Conservation (phyloP, 805 yeast species). For the Metschnikowia aberdeeniae region DNA sequence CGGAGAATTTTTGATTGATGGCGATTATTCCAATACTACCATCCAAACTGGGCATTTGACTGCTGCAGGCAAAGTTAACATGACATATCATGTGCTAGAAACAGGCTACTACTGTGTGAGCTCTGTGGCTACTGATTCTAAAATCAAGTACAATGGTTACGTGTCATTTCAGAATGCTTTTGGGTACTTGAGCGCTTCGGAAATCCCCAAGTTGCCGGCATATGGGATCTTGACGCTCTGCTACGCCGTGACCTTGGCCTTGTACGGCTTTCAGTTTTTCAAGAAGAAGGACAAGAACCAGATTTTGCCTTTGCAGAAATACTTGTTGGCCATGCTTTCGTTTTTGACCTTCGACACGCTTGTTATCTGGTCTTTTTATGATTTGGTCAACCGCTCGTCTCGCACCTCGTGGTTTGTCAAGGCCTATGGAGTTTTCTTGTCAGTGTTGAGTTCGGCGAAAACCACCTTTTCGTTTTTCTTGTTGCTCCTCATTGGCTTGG, state of each 20-base stretch:
- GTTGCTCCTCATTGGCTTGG: constrained; percentile 78
- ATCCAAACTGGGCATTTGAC: constrained; percentile 55
- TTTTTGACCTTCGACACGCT: constrained; percentile 82
- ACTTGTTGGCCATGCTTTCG: constrained; percentile 78
- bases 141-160: constrained; percentile 52
- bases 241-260: constrained; percentile 75
- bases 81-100: constrained; percentile 58
- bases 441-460: constrained; percentile 75
- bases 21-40: constrained; percentile 45
- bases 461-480: constrained; percentile 86
- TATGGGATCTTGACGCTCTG: constrained; percentile 82
- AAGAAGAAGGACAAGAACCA: constrained; percentile 73
- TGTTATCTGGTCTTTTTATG: constrained; percentile 88
- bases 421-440: constrained; percentile 67
- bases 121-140: constrained; percentile 47
- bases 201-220: constrained; percentile 84
- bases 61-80: constrained; percentile 54
- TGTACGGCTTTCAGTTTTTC: constrained; percentile 81
- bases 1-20: constrained; percentile 59
- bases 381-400: constrained; percentile 61
- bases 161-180: constrained; percentile 87
- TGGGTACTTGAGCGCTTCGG: constrained; percentile 85
- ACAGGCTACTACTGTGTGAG: constrained; percentile 95
- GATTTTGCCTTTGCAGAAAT: constrained; percentile 83
- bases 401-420: constrained; percentile 56